Evolutionary conservation across 345 rosid genomes (phyloP).

Genomic region (Camelina laxa): DNA sequence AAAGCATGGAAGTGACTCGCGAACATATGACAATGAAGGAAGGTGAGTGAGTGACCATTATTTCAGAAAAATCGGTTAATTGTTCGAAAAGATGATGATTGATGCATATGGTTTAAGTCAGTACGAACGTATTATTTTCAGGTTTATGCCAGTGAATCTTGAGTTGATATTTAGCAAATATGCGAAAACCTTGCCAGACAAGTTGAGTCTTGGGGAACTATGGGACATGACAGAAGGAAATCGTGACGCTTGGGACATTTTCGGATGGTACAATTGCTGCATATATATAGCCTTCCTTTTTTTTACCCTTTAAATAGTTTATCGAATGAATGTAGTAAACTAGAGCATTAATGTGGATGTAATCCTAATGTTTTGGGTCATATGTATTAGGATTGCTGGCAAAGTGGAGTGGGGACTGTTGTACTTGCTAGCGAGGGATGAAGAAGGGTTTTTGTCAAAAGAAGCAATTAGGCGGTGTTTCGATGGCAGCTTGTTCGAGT

Average conservation of each 20-base stretch:
- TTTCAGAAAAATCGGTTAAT: not conserved
- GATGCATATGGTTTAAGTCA: not conserved
- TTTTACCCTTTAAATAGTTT: too few species aligned
- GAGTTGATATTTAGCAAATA: conserved; percentile 87
- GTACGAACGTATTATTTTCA: conserved; percentile 35
- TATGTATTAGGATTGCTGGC: conserved; percentile 51
- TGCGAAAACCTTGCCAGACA: conserved; percentile 69
- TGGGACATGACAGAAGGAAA: conserved; percentile 87
- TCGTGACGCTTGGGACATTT: conserved; percentile 57
- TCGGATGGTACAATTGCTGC: conserved; percentile 58
- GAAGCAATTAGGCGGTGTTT: conserved; percentile 78
- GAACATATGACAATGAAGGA: conserved; percentile 80
- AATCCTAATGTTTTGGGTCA: not conserved
- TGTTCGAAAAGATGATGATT: not conserved
- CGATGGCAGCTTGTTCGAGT: conserved; percentile 88
- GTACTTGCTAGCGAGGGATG: conserved; percentile 75
- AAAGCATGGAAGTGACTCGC: conserved; percentile 82
- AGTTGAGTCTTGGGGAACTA: conserved; percentile 61
- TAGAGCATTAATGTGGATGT: not conserved
- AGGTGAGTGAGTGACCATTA: conserved; percentile 51
- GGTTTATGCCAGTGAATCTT: conserved; percentile 63
- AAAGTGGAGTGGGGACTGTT: conserved; percentile 75
- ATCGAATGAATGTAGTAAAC: not conserved
- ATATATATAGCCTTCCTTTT: not conserved
- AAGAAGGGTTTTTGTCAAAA: conserved; percentile 74